Base-by-base conservation (phyloP, 106 monocot species). In the Iris macrosiphon region DNA sequence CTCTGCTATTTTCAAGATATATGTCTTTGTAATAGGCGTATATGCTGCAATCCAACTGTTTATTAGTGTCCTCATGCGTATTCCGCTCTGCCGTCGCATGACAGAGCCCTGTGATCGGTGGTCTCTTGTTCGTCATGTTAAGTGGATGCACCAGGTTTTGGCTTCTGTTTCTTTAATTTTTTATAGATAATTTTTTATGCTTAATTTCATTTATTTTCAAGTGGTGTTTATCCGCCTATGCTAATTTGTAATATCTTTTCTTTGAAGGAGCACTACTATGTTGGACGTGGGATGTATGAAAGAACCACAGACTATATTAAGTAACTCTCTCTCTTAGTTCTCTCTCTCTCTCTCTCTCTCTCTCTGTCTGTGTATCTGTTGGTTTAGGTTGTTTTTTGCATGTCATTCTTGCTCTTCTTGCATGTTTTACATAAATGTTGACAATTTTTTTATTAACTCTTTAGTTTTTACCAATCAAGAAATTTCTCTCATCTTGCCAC, bases 251-350 rank as follows among this genome's bases (percentile, higher is more conserved):
- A n/a, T 25, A 31, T 47, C 45, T 55, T 62, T 65, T 53, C 13
- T 57, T 39, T 79, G 59, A 54, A 95, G 94, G 94, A 95, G 50
- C 75, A 85, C 35, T 65, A 89, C 59, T 95, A 82, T 74, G 89
- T 95, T 78, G 94, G 94, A 14, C 89, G 89, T 49, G 89, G 79
- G 28, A 85, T 95, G 94, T 79, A 89, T 51, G 94, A 95, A 46
- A 79, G 71, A 50, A 62, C 94, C 29, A 58, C 51, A 15, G 89
- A 89, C 61, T 89, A 71, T 71, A 71, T 95, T 52, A 95, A 82
- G 94, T 95, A 69, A 65, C 18, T 21, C 24, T 33, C 45, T 29
- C 15, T 44, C 14, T 44, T n/a, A 44, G 14, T n/a, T 44, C 44
- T 44, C 44, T 1, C 7, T 44, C 1, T 49, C 18, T 30, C 15